Conservation (phyloP, 352 stramenopile species). For the Globisporangium uncinulatum region DNA sequence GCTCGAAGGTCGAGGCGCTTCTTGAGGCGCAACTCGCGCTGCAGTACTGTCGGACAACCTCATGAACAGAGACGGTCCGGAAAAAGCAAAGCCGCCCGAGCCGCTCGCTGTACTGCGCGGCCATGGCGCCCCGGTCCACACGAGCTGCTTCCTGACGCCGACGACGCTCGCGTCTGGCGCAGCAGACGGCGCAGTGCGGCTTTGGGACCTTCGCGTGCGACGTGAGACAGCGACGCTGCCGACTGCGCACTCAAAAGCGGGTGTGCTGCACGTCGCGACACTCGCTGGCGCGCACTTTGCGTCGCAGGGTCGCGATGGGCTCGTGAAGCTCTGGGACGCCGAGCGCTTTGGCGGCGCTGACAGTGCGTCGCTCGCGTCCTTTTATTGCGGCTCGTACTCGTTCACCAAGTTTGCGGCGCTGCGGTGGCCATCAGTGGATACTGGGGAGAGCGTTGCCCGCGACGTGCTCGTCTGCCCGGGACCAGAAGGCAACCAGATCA, state of each 20-base stretch:
- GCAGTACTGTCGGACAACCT: too few relatives aligned
- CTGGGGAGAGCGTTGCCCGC: slow-evolving; percentile 4
- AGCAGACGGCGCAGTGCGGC: slow-evolving; percentile 61
- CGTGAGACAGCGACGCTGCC: slow-evolving; percentile 33
- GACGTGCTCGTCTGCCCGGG: slow-evolving; percentile 39
- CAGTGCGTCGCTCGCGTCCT: slow-evolving; percentile 24
- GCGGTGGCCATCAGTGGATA: slow-evolving; percentile 23
- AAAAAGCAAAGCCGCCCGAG: slow-evolving; percentile 16
- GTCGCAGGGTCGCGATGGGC: slow-evolving; percentile 70
- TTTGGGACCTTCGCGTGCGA: slow-evolving; percentile 65
- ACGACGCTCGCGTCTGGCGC: slow-evolving; percentile 39
- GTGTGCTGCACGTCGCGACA: slow-evolving; percentile 46
- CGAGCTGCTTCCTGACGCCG: slow-evolving; percentile 37
- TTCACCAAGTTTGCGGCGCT: slow-evolving; percentile 56
- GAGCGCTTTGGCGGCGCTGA: slow-evolving; percentile 13
- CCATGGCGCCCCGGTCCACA: slow-evolving; percentile 57
- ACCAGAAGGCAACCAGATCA: slow-evolving; percentile 22
- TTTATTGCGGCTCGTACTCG: slow-evolving; percentile 58
- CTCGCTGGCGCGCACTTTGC: slow-evolving; percentile 27
- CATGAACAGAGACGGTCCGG: too few relatives aligned
- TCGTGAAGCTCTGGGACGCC: slow-evolving; percentile 61
- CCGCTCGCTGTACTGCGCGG: slow-evolving; percentile 63
- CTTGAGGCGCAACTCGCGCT: too few relatives aligned
- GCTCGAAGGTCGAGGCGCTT: too few relatives aligned
- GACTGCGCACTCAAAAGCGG: slow-evolving; percentile 60